Conservation (phyloP, 805 yeast genomes). For the Soucietia sequanensis region DNA sequence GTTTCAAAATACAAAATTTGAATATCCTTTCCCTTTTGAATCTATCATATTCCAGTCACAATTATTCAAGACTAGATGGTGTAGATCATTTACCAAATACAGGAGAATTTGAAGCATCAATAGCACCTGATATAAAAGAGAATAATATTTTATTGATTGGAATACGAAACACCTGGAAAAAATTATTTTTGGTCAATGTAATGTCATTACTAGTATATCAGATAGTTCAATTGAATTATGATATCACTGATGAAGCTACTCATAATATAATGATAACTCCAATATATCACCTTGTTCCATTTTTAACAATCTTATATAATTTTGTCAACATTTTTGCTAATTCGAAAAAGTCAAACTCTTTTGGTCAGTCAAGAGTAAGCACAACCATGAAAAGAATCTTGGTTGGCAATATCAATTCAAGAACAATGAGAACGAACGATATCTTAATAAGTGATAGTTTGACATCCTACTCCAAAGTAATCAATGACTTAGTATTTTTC, state of each 20-base stretch:
- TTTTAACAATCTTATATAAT: constrained; percentile 33
- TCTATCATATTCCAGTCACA: constrained; percentile 38
- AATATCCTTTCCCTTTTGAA: constrained; percentile 47
- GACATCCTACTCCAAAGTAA: constrained; percentile 74
- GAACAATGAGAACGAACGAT: constrained; percentile 67
- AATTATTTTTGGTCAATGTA: constrained; percentile 21
- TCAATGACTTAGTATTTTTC: constrained; percentile 68
- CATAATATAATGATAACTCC: constrained; percentile 7
- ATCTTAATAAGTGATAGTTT: constrained; percentile 81
- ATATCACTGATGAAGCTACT: constrained; percentile 4
- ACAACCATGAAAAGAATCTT: constrained; percentile 53
- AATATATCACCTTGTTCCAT: constrained; percentile 25
- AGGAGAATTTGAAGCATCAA: constrained; percentile 33
- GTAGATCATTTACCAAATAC: constrained; percentile 12
- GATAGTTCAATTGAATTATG: constrained; percentile 21
- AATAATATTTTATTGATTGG: constrained; percentile 31
- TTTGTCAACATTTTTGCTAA: constrained; percentile 36
- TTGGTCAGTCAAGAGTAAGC: constrained; percentile 44
- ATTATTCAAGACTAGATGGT: constrained; percentile 26
- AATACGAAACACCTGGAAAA: constrained; percentile 30
- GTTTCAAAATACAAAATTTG: constrained; percentile 34
- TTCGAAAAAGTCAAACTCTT: constrained; percentile 17
- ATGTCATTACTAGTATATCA: constrained; percentile 22
- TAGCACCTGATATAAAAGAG: constrained; percentile 29
- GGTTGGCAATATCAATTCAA: constrained; percentile 57